Base-by-base conservation (phyloP, 2,329 filamentous ascomycete genomes). In the Penicillium olsonii region DNA sequence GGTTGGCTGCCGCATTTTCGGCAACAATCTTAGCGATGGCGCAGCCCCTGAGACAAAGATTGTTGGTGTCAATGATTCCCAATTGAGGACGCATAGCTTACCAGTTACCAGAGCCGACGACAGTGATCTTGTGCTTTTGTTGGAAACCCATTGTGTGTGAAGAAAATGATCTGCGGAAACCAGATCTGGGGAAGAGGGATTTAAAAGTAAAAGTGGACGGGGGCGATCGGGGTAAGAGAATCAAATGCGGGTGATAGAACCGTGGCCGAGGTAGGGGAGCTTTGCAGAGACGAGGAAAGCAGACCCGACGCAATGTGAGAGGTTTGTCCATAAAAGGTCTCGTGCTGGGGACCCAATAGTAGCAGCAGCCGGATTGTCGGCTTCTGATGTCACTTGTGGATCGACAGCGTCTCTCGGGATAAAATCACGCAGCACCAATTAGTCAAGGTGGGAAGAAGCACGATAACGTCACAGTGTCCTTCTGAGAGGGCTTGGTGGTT, bases 91-190 rank as follows among this genome's bases (percentile, higher is more conserved):
- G 39, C 14, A 35, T 18, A 20, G 19, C 45, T 49, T 78, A 92
- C 91, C 94, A 99, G 74, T 99, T 99, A 65, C 94, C 94, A 44
- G 92, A 97, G 63, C 94, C 94, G 59, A 99, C 84, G 44, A 99
- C 84, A 54, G 91, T 92, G 66, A 72, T 58, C 61, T 70, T 71
- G 64, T 71, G 69, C 55, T 71, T 72, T 46, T 60, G 69, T 42
- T 62, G 55, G 44, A 62, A 64, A 50, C 61, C 61, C 69, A 71
- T 72, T 19, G 53, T 70, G 58, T 45, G 54, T 40, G 56, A 37
- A 27, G 55, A 56, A 50, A 53, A 60, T 52, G 57, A 60, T 59
- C 54, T 57, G 39, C 52, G 47, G 40, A 52, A 48, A 37, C 56
- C 44, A 42, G 24, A 46, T 20, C 42, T 45, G 52, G 55, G 38